phyloP scores from a whole-genome alignment of 768 basidiomycete genomes.

The Suillus subalutaceus region DNA sequence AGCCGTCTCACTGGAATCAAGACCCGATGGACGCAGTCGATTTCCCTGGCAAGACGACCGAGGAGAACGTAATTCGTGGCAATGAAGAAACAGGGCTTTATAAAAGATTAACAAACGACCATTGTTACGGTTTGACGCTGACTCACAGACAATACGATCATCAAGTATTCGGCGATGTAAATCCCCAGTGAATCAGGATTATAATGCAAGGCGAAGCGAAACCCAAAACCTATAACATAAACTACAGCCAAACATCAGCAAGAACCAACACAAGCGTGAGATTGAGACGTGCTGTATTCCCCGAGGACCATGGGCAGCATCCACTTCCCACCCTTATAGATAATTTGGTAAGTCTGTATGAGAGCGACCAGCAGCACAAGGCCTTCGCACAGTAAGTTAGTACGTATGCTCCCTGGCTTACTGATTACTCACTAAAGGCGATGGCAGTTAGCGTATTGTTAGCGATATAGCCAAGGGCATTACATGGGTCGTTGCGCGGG shows the following conservation, averaged over 20 bases:
- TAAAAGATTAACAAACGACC: background rate
- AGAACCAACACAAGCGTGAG: background rate
- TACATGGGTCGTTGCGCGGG: constrained; percentile 54
- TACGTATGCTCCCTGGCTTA: background rate
- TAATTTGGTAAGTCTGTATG: constrained; percentile 45
- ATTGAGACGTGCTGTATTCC: constrained; percentile 47
- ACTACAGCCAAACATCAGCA: constrained; percentile 34
- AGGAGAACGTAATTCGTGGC: constrained; percentile 70
- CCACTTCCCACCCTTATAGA: constrained; percentile 52
- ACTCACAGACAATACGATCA: constrained; percentile 57
- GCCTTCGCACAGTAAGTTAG: constrained; percentile 21
- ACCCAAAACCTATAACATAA: constrained; percentile 57
- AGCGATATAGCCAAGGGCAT: constrained; percentile 58
- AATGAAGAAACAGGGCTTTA: constrained; percentile 74
- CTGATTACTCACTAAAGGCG: constrained; percentile 43
- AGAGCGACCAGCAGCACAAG: constrained; percentile 46
- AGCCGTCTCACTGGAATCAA: constrained; percentile 51
- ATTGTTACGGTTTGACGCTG: background rate
- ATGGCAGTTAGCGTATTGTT: constrained; percentile 54
- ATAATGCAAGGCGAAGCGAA: constrained; percentile 56
- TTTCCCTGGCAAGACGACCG: constrained; percentile 56
- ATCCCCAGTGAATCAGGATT: constrained; percentile 54
- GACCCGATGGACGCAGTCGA: constrained; percentile 51
- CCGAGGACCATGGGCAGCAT: constrained; percentile 68
- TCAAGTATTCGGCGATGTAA: constrained; percentile 60